A percentile compares a stretch with the other conserved stretches of the same genome.
phyloP scores from a whole-genome alignment of 2,329 filamentous ascomycete genomes.

The Colletotrichum euphorbiae region DNA sequence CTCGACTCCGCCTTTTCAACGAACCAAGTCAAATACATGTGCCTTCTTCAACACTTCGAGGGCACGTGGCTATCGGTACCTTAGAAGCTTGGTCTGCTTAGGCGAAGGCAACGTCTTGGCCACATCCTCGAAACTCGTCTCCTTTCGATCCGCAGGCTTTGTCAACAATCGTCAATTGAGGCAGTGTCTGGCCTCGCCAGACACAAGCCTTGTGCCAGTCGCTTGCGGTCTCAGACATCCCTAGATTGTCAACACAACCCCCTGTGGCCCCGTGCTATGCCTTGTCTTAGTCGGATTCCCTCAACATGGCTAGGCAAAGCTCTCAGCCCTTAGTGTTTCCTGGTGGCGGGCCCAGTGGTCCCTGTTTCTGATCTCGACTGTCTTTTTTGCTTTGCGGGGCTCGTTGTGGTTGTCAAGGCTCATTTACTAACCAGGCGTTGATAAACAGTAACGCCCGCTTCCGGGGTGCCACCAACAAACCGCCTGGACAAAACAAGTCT shows the following conservation, averaged over 20 bases:
- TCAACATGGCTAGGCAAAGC: slow-evolving; percentile 13
- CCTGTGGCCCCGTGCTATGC: slow-evolving; percentile 16
- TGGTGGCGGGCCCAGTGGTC: slow-evolving; percentile 24
- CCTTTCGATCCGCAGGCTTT: not conserved
- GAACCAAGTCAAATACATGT: not conserved
- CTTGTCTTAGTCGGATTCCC: slow-evolving; percentile 18
- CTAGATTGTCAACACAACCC: slow-evolving; percentile 23
- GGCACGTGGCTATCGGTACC: too few relatives aligned
- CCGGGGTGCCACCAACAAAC: slow-evolving; percentile 65
- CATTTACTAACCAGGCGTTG: slow-evolving; percentile 43
- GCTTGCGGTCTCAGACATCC: slow-evolving; percentile 33
- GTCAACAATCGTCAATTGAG: not conserved
- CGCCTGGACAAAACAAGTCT: slow-evolving; percentile 64
- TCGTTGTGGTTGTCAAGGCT: slow-evolving; percentile 28
- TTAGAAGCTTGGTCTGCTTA: too few relatives aligned
- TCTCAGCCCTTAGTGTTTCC: not conserved
- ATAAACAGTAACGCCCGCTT: slow-evolving; percentile 66
- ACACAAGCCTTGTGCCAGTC: slow-evolving; percentile 10
- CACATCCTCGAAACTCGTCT: not conserved
- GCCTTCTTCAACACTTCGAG: not conserved
- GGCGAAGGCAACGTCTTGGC: too few relatives aligned
- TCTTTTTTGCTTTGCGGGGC: slow-evolving; percentile 7
- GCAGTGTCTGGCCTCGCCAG: not conserved
- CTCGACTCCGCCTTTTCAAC: not conserved
- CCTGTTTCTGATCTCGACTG: slow-evolving; percentile 1